phyloP scores from a whole-genome alignment of 202 grass and related monocot species.

The Carex sylvatica region DNA sequence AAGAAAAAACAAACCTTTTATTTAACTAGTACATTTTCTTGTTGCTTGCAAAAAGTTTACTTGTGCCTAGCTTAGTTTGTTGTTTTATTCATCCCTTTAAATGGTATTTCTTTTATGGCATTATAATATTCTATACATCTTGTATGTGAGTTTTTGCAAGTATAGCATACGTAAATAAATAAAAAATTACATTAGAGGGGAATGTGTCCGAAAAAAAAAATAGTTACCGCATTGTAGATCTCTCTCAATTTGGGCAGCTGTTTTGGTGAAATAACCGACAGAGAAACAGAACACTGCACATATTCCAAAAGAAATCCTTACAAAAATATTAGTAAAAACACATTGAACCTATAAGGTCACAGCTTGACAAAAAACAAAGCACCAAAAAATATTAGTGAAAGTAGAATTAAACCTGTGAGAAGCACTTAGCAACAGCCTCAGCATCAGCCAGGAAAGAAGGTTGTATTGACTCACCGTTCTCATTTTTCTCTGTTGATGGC shows the following conservation, averaged over 20 bases:
- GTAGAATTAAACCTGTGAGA: constrained; percentile 57
- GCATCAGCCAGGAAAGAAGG: constrained; percentile 72
- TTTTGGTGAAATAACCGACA: constrained; percentile 86
- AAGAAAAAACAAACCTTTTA: constrained; percentile 2
- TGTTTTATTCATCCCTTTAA: not conserved
- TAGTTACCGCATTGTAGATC: constrained; percentile 87
- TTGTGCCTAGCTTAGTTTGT: not conserved
- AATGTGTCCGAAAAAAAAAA: not conserved
- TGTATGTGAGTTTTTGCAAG: not conserved
- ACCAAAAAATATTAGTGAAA: constrained; percentile 31
- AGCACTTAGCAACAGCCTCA: constrained; percentile 75
- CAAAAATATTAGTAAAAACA: constrained; percentile 28
- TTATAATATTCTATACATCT: constrained; percentile 18
- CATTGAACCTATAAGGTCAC: not conserved
- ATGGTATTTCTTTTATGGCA: not conserved
- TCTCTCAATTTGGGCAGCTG: constrained; percentile 81
- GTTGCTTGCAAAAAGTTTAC: not conserved
- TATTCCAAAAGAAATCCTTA: constrained; percentile 26
- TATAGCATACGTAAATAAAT: not conserved
- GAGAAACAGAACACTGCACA: constrained; percentile 68
- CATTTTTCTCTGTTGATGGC: constrained; percentile 55
- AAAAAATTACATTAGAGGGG: not conserved
- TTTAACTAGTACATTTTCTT: not conserved
- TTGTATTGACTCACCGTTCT: constrained; percentile 53
- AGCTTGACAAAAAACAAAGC: constrained; percentile 8